phyloP scores from a whole-genome alignment of 2,329 filamentous ascomycete genomes.

The Paracamarosporium sp. region DNA sequence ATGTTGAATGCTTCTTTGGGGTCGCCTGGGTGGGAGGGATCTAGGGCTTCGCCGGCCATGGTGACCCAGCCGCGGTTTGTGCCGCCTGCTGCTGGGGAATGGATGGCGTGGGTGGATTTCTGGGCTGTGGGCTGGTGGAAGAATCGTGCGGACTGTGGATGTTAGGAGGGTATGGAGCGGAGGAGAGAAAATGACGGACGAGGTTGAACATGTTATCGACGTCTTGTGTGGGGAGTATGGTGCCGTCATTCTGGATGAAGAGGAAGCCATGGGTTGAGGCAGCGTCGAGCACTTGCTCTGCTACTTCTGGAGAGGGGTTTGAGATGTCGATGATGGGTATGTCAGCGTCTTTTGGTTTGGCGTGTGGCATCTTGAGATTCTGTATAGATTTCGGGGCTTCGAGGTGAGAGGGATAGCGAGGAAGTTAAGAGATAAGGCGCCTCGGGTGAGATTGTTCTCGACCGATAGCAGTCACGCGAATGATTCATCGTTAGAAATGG shows the following conservation, averaged over 20 bases:
- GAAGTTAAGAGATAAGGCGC: background rate
- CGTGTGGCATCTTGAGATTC: constrained; percentile 20
- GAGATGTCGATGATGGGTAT: constrained; percentile 89
- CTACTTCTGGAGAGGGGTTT: constrained; percentile 64
- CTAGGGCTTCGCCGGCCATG: constrained; percentile 87
- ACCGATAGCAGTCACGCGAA: background rate
- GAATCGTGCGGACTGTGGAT: constrained; percentile 69
- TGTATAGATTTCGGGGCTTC: background rate
- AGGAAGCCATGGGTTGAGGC: constrained; percentile 87
- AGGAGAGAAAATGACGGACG: constrained; percentile 54
- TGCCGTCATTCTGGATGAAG: constrained; percentile 79
- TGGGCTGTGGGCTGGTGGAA: constrained; percentile 74
- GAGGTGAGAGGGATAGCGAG: background rate
- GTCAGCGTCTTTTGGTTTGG: constrained; percentile 9
- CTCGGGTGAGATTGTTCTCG: background rate
- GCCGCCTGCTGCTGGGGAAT: constrained; percentile 59
- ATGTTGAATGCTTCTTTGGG: constrained; percentile 95
- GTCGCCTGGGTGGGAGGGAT: constrained; percentile 75
- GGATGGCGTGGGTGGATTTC: constrained; percentile 77
- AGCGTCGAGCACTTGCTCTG: constrained; percentile 75
- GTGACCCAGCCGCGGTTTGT: constrained; percentile 88
- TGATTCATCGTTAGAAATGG: background rate
- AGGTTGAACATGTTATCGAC: constrained; percentile 77
- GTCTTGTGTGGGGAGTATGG: constrained; percentile 69
- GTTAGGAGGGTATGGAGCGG: constrained; percentile 1